Evolutionary conservation across 768 basidiomycete species (phyloP), one percentile per base, ranked within the genome.

Genomic region (Lactarius quietus): DNA sequence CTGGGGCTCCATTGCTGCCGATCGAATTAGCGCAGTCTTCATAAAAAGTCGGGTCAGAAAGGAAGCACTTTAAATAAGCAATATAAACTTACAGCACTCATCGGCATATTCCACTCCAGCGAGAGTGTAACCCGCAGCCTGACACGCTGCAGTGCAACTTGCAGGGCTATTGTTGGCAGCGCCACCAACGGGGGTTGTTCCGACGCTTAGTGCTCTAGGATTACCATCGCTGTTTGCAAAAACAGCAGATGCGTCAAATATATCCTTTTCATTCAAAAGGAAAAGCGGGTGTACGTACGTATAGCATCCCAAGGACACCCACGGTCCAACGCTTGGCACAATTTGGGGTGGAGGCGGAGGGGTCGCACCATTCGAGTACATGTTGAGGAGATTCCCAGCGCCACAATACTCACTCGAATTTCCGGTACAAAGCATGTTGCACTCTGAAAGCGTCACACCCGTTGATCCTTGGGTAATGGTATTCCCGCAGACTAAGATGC

Each of bases 71-170:
- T 10, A 48, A 15, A 12, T 53, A 36, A 33, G 18, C 9, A 45
- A 48, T 28, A n/a, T 41, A 39, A 26, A 69, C 69, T 35, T 59
- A 85, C 84, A 86, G 76, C 84, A 86, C 77, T 87, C 78, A 48
- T 70, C 78, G 70, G 78, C 72, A 65, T 75, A 82, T 66, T 82
- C 81, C 39, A 77, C 63, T 18, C 80, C 78, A 38, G 76, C 73
- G 55, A 75, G 70, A 14, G 74, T 74, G 66, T 73, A 80, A 54
- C 81, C 87, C 57, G 79, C 78, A 43, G 78, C 77, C 74, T 84
- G 85, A 74, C 88, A 90, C 1, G 84, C 83, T 41, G 78, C 73
- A 2, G 87, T 84, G 74, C 88, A 90, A 38, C 77, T 77, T 66
- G 84, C 83, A 59, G 83, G 80, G 12, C 83, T 84, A 69, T 84